These are phyloP conservation scores for Vigna mungo DNA, from an alignment of 306 rosid genomes.

Conservation along the genomic window DNA sequence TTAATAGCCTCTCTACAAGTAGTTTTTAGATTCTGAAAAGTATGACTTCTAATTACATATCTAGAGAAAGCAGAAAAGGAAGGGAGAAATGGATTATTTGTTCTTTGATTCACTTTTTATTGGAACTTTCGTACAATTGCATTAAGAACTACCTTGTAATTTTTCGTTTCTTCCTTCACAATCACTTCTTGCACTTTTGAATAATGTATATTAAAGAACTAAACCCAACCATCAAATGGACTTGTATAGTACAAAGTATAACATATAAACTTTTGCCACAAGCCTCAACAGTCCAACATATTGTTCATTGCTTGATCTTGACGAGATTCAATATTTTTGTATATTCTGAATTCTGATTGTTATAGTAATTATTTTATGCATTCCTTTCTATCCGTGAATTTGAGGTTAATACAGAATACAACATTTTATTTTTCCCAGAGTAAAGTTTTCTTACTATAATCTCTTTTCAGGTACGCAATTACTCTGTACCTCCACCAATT, in stretches of 20 bases:
- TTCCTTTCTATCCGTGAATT: neutral
- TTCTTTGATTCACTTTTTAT: neutral
- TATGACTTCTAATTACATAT: neutral
- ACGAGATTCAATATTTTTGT: neutral
- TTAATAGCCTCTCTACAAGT: too few species aligned
- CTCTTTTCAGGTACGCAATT: constrained; percentile 76
- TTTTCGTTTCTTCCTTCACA: neutral
- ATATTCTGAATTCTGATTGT: neutral
- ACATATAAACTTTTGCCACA: neutral
- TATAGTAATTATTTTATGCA: neutral
- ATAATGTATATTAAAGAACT: neutral
- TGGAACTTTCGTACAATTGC: neutral
- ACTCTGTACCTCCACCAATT: constrained; percentile 69
- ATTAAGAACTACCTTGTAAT: neutral
- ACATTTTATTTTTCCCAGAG: neutral
- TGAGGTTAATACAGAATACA: neutral
- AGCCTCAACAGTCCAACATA: neutral
- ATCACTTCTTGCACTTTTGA: neutral
- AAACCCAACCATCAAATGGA: neutral
- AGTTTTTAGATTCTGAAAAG: neutral
- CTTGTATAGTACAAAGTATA: neutral
- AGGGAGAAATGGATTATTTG: neutral
- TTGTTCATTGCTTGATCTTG: constrained; percentile 1
- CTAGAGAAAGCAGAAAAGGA: neutral
- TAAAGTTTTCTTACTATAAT: constrained; percentile 18